phyloP scores from a whole-genome alignment of 192 early-diverging fungal species.

The Backusella macrospora region DNA sequence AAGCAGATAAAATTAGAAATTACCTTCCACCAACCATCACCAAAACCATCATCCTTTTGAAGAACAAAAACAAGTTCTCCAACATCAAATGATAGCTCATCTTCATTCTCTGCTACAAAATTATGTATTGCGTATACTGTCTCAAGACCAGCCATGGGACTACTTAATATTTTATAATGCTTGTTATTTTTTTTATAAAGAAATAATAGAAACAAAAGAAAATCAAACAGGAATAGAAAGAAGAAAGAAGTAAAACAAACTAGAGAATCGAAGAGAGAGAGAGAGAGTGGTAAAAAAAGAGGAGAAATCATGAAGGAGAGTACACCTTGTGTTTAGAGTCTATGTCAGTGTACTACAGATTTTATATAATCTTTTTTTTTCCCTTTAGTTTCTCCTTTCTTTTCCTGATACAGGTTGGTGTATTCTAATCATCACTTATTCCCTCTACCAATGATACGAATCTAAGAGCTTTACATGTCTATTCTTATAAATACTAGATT shows the following conservation, averaged over 20 bases:
- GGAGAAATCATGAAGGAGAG: not conserved
- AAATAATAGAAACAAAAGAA: not conserved
- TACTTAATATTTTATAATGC: not conserved
- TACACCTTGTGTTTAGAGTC: not conserved
- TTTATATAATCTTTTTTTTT: not conserved
- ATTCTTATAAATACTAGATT: not conserved
- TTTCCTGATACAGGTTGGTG: not conserved
- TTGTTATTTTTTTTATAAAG: too few relatives aligned
- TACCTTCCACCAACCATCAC: conserved; percentile 85
- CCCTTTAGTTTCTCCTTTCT: conserved; percentile 3
- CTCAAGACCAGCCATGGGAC: conserved; percentile 37
- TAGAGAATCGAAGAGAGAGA: not conserved
- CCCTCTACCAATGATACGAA: not conserved
- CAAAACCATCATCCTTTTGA: conserved; percentile 73
- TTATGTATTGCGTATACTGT: conserved; percentile 61
- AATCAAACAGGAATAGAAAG: not conserved
- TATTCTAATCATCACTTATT: not conserved
- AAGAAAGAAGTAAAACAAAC: not conserved
- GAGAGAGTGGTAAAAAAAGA: not conserved
- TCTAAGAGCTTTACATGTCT: not conserved
- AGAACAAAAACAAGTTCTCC: conserved; percentile 70
- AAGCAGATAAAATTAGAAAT: not conserved
- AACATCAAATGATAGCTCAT: conserved; percentile 67
- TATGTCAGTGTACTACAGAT: not conserved
- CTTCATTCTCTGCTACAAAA: conserved; percentile 64